These are phyloP conservation scores for Lipomyces yarrowii DNA, from an alignment of 1,139 yeast genomes.

Conservation along the genomic window DNA sequence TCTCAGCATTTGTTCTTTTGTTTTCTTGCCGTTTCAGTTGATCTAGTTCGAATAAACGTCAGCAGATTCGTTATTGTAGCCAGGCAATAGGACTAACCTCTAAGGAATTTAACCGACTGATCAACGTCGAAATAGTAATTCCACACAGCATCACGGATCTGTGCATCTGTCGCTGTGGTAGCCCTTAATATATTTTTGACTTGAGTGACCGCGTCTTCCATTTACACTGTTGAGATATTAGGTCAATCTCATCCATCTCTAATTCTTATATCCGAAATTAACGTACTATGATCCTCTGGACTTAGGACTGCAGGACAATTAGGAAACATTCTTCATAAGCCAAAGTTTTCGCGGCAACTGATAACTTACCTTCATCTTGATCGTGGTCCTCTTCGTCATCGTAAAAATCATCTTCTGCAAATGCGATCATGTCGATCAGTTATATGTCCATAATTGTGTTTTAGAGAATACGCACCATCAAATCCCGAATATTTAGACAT, in stretches of 20 bases:
- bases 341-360: neutral
- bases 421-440: neutral
- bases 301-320: constrained; percentile 12
- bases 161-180: constrained; percentile 54
- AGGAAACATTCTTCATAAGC: neutral
- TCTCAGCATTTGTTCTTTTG: constrained; percentile 3
- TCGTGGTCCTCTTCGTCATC: constrained; percentile 19
- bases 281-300: constrained; percentile 24
- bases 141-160: constrained; percentile 63
- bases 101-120: constrained; percentile 57
- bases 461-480: constrained; percentile 14
- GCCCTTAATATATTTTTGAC: constrained; percentile 51
- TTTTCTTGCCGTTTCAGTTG: constrained; percentile 6
- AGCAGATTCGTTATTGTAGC: neutral
- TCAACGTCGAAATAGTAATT: constrained; percentile 60
- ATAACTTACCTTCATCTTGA: constrained; percentile 12
- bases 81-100: constrained; percentile 38
- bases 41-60: neutral
- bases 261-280: neutral
- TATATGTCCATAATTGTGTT: neutral
- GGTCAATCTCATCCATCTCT: neutral
- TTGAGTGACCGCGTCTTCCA: constrained; percentile 46
- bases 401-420: constrained; percentile 26
- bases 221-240: constrained; percentile 7
- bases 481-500: constrained; percentile 19